Evolutionary conservation across 176 grass and related monocot genomes (phyloP).

Genomic region (Metroxylon sagu): DNA sequence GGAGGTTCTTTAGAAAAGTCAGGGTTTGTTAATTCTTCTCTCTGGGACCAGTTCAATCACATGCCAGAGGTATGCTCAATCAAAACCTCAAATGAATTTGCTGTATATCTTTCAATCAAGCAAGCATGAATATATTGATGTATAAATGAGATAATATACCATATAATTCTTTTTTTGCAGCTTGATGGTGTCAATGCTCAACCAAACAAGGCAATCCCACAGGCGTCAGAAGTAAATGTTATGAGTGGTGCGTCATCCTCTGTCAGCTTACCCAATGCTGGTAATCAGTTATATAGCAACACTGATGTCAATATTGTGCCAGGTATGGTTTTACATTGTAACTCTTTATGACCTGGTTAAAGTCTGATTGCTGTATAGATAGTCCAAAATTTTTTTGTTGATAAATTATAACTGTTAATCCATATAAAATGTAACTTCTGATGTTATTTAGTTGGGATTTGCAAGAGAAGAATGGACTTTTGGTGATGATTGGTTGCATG

Average conservation of each 20-base stretch:
- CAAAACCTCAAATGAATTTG: too few species aligned
- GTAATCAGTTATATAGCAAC: background rate
- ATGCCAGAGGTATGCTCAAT: background rate
- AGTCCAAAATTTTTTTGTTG: too few species aligned
- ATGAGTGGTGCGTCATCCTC: slow-evolving; percentile 2
- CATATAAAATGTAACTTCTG: too few species aligned
- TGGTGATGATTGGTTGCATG: too few species aligned
- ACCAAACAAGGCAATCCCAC: background rate
- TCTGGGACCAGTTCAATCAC: background rate
- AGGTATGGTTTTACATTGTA: background rate
- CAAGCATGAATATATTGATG: too few species aligned
- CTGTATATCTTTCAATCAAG: too few species aligned
- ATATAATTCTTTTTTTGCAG: background rate
- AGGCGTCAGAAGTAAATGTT: background rate
- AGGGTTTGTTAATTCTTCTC: background rate
- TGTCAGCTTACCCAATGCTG: background rate
- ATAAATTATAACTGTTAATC: too few species aligned
- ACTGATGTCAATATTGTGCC: background rate
- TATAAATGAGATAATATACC: background rate
- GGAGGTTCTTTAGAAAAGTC: background rate
- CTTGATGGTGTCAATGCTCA: background rate
- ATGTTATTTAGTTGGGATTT: too few species aligned
- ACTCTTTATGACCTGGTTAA: too few species aligned
- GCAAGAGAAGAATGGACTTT: too few species aligned
- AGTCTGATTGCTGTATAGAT: too few species aligned